These are phyloP conservation scores for Westerdykella aurantiaca DNA, from an alignment of 2,329 filamentous ascomycete genomes.

Conservation along the genomic window DNA sequence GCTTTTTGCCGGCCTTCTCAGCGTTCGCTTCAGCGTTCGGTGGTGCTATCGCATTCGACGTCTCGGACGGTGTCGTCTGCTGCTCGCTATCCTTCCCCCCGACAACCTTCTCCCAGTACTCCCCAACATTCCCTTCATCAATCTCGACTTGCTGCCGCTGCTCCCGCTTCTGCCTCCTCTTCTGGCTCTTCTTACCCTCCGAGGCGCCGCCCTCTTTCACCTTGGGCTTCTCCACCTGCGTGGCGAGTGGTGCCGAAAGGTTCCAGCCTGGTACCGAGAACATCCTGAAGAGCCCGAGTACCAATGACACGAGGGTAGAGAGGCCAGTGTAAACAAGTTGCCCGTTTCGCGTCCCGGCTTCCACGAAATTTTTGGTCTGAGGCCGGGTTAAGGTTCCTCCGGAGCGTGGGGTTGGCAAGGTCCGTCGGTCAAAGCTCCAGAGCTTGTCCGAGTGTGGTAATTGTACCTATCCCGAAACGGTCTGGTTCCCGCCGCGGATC, in stretches of 20 bases:
- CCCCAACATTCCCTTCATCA: constrained; percentile 60
- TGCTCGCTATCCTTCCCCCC: constrained; percentile 48
- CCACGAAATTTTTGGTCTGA: too few relatives aligned
- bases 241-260: constrained; percentile 67
- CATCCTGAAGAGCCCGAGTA: constrained; percentile 48
- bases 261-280: constrained; percentile 95
- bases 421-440: too few relatives aligned
- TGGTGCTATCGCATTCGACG: constrained; percentile 30
- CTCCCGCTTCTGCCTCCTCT: constrained; percentile 50
- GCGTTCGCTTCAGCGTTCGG: constrained; percentile 50
- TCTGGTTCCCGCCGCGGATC: too few relatives aligned
- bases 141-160: constrained; percentile 67
- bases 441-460: too few relatives aligned
- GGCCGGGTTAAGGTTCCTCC: too few relatives aligned
- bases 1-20: constrained; percentile 35
- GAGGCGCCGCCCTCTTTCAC: constrained; percentile 20
- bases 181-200: constrained; percentile 43
- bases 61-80: constrained; percentile 65
- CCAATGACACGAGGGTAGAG: too few relatives aligned
- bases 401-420: too few relatives aligned
- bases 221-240: constrained; percentile 52
- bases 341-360: neutral
- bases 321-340: neutral
- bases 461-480: too few relatives aligned
- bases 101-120: constrained; percentile 31